These are phyloP conservation scores for Amanita brunnescens DNA, from an alignment of 768 basidiomycete genomes.

Conservation along the genomic window DNA sequence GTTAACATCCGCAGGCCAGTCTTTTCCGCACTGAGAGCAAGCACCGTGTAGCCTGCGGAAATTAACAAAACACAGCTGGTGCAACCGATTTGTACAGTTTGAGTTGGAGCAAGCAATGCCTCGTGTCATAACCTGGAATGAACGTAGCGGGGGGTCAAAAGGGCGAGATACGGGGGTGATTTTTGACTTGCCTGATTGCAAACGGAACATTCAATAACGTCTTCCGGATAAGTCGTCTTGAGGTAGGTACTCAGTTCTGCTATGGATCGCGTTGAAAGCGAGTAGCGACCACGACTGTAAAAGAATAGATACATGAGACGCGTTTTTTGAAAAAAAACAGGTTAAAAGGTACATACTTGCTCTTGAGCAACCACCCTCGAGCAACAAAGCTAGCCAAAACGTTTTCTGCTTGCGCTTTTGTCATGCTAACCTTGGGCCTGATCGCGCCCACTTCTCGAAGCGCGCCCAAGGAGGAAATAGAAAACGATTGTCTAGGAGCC, in stretches of 20 bases:
- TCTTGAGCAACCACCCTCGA: conserved; percentile 70
- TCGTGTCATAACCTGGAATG: conserved; percentile 51
- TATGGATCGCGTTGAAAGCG: conserved; percentile 65
- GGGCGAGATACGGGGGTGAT: neutral
- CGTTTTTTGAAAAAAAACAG: too few relatives aligned
- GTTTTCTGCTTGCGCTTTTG: conserved; percentile 65
- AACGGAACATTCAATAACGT: conserved; percentile 61
- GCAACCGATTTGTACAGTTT: conserved; percentile 59
- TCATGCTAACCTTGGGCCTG: conserved; percentile 52
- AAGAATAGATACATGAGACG: conserved; percentile 3
- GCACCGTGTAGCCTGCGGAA: conserved; percentile 33
- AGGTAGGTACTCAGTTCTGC: conserved; percentile 71
- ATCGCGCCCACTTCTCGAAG: conserved; percentile 59
- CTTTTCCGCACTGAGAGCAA: conserved; percentile 50
- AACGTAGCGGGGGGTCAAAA: neutral
- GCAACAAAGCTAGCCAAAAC: conserved; percentile 76
- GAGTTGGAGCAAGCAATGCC: conserved; percentile 53
- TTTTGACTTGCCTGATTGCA: conserved; percentile 51
- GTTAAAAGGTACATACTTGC: conserved; percentile 43
- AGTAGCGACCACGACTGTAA: conserved; percentile 58
- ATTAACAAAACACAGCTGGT: conserved; percentile 52
- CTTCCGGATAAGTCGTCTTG: conserved; percentile 62
- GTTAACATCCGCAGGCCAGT: conserved; percentile 51
- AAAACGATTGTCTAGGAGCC: conserved; percentile 66
- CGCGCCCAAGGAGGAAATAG: conserved; percentile 69